Evolutionary conservation across 83 land plant species (phyloP).

Genomic region (Picea mariana): DNA sequence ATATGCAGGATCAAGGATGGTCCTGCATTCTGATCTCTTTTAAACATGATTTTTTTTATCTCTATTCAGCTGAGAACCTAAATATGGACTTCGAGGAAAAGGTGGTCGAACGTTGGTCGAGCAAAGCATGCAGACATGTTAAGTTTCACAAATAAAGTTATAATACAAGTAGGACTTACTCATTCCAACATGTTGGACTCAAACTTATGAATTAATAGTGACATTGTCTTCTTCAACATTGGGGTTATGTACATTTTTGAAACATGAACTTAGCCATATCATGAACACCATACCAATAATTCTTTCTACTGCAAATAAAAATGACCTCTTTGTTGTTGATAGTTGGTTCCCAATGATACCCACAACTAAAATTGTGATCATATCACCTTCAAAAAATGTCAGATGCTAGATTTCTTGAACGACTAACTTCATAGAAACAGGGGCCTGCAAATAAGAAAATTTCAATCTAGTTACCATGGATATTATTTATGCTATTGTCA

Average conservation of each 20-base stretch:
- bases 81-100: too few relatives aligned
- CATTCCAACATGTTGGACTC: background rate
- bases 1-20: too few relatives aligned
- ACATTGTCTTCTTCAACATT: background rate
- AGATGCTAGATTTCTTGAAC: conserved; percentile 39
- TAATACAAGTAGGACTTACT: too few relatives aligned
- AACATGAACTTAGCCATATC: conserved; percentile 28
- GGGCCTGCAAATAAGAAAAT: conserved; percentile 42
- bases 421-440: conserved; percentile 39
- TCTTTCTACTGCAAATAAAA: conserved; percentile 29
- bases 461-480: conserved; percentile 40
- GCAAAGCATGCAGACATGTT: too few relatives aligned
- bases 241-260: conserved; percentile 17
- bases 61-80: too few relatives aligned
- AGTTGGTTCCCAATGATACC: conserved; percentile 18
- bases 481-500: conserved; percentile 31
- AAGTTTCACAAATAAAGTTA: too few relatives aligned
- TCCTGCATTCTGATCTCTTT: too few relatives aligned
- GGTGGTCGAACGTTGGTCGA: too few relatives aligned
- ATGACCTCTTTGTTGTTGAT: conserved; percentile 35
- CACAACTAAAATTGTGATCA: too few relatives aligned
- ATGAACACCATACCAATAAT: conserved; percentile 28
- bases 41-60: too few relatives aligned
- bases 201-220: background rate
- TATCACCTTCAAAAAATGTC: conserved; percentile 33